Conservation (phyloP, 2,329 filamentous ascomycete species). For the Neocucurbitaria cava region DNA sequence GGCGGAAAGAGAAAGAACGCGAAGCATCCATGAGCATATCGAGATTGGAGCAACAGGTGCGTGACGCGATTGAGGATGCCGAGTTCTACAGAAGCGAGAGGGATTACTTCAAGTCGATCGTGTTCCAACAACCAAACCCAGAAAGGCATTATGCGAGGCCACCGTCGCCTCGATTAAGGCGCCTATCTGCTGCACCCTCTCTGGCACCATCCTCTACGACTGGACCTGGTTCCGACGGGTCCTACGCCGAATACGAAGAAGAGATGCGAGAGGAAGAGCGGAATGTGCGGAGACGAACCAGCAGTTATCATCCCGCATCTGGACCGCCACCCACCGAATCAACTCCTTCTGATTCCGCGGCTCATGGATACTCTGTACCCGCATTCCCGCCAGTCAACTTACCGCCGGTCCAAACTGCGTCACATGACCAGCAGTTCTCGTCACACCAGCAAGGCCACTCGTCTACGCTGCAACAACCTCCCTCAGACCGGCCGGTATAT, state of each 20-base stretch:
- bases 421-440: constrained; percentile 11
- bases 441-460: constrained; percentile 19
- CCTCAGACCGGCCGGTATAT: constrained; percentile 17
- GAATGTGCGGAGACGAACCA: constrained; percentile 48
- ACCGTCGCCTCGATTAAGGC: constrained; percentile 50
- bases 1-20: constrained; percentile 82
- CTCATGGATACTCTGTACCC: constrained; percentile 25
- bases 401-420: constrained; percentile 9
- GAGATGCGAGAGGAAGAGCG: constrained; percentile 40
- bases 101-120: constrained; percentile 66
- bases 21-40: constrained; percentile 74
- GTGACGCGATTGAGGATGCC: constrained; percentile 71
- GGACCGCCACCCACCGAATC: constrained; percentile 31
- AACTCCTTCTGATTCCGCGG: constrained; percentile 23
- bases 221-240: constrained; percentile 39
- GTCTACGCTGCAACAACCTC: constrained; percentile 9
- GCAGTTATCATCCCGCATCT: constrained; percentile 42
- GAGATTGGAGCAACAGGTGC: constrained; percentile 71
- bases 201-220: constrained; percentile 35
- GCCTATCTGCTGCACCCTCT: constrained; percentile 39
- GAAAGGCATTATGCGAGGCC: constrained; percentile 56
- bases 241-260: constrained; percentile 42
- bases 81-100: constrained; percentile 78
- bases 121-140: constrained; percentile 64
- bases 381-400: constrained; percentile 30